Evolutionary conservation across 768 basidiomycete genomes (phyloP).

Genomic region (Hygrophorus pudorinus): DNA sequence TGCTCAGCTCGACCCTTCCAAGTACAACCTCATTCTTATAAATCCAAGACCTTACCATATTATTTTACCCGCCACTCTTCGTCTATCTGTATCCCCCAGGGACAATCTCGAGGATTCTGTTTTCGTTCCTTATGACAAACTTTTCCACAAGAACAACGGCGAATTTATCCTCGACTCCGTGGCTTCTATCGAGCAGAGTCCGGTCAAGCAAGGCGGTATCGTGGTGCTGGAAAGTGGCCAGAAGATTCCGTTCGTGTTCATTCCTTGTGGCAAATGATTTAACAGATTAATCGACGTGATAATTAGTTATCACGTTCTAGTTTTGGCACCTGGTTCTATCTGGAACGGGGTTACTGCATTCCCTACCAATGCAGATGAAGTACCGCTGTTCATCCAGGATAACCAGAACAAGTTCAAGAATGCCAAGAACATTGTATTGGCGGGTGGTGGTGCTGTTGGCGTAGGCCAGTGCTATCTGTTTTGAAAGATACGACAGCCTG

Average conservation of each 20-base stretch:
- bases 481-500: constrained; percentile 7
- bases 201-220: constrained; percentile 22
- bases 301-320: constrained; percentile 31
- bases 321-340: constrained; percentile 47
- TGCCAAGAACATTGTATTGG: constrained; percentile 39
- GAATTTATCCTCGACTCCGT: constrained; percentile 31
- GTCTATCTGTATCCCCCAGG: constrained; percentile 39
- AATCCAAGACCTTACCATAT: constrained; percentile 39
- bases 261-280: too few relatives aligned
- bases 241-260: constrained; percentile 24
- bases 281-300: too few relatives aligned
- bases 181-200: constrained; percentile 15
- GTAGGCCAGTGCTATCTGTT: constrained; percentile 23
- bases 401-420: constrained; percentile 25
- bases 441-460: constrained; percentile 49
- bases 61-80: constrained; percentile 39
- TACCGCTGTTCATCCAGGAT: constrained; percentile 15
- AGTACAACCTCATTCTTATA: constrained; percentile 46
- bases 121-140: constrained; percentile 41
- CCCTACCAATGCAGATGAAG: constrained; percentile 24
- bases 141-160: constrained; percentile 38
- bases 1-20: constrained; percentile 30
- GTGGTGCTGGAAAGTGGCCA: constrained; percentile 44
- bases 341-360: constrained; percentile 44
- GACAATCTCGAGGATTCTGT: constrained; percentile 34